Base-by-base conservation (phyloP, 2,329 filamentous ascomycete species). In the Fonsecaea erecta region DNA sequence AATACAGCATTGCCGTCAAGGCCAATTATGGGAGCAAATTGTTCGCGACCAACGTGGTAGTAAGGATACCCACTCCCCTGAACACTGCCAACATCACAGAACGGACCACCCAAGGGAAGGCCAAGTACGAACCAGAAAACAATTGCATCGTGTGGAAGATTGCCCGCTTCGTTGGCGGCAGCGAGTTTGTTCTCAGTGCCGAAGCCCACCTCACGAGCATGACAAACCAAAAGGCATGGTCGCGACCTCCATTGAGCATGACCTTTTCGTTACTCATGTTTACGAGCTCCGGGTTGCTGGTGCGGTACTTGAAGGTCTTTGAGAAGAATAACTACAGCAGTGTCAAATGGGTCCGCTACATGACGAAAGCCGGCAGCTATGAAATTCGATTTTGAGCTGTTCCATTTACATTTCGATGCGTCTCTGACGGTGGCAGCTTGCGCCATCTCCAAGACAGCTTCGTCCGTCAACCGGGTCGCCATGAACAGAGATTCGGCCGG, bases 101-200 rank as follows among this genome's bases (percentile, higher is more conserved):
- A 79, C 88, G 95, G 56, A 96, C 93, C 67, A 95, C 91, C 1
- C 93, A 98, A 79, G 96, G 95, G 66, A 97, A 97, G 77, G 95
- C 95, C 64, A 98, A 97, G 79, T 99, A 99, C 79, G 96, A 99
- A 79, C 96, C 95, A 0, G 91, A 93, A 69, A 93, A 97, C 76
- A 99, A 99, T 82, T 92, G 94, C 75, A 98, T 99, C 70, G 90
- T 98, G 12, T 99, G 95, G 95, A 98, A 97, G 84, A 98, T 99
- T 71, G 90, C 93, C 12, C 87, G 95, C n/a, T 99, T 99, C 79
- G 95, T 93, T 0, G 95, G 95, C n/a, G 93, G 97, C 79, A 94
- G 90, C 79, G 95, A 99, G 79, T 99, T 90, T 70, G 94, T 99
- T 12, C 84, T 99, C 64, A 96, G 90, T 73, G 95, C 95, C 9